Base-by-base conservation (phyloP, 805 yeast genomes). In the Torulaspora microellipsoides region DNA sequence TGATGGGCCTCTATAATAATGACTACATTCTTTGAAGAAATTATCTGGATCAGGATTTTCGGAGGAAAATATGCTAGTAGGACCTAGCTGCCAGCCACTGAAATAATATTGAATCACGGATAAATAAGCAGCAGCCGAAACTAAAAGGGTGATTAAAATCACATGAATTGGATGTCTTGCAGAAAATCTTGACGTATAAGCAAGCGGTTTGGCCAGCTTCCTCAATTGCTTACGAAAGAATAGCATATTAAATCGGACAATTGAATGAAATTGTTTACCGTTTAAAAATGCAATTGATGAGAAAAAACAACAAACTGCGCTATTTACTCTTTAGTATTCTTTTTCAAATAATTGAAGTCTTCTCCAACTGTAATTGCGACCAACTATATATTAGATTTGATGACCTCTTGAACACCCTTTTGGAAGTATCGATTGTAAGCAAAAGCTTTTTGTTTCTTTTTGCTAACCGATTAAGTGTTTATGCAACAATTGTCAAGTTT, bases 151-250 rank as follows among this genome's bases (percentile, higher is more conserved):
- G 48, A 79, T 58, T 38, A 88, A 78, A 45, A 90, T 80, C 43
- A 88, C 77, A 64, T 90, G 97, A 53, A 90, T 85, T n/a, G 98
- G 98, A 60, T 81, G 77, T 48, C 78, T 76, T 15, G 95, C 91
- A 38, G 91, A 78, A 17, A 74, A 62, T 43, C 64, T 67, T 12
- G 78, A 73, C 31, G 69, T 46, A 46, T 69, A 71, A 40, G 85
- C 83, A 43, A 79, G 56, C 7, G 57, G 56, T 17, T 58, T 55
- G 15, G 69, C 68, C 37, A 62, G 45, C 27, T 51, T 55, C 40
- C 54, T 58, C 50, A 67, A 58, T 36, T 66, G 65, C 43, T 49
- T 56, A 15, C 57, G 58, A 7, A 66, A 36, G 38, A 62, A 41
- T 11, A 62, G 58, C 64, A 60, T 59, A 27, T 33, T 13, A 14